A percentile compares a stretch with the other conserved stretches of the same genome.
Evolutionary conservation across 176 grass and related monocot species (phyloP).

Genomic region (Panicum miliaceum): DNA sequence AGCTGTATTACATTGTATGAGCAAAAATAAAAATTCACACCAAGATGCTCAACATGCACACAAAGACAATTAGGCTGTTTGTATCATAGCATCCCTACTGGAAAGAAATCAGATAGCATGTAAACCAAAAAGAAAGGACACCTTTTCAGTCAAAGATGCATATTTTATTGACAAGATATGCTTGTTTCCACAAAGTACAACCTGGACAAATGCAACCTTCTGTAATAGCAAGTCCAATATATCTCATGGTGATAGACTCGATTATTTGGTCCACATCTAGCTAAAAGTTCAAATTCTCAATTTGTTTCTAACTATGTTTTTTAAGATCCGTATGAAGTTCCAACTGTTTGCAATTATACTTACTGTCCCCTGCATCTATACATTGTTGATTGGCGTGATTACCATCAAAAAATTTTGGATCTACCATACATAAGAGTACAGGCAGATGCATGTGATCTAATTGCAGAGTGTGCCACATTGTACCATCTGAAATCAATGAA

Average conservation of each 20-base stretch:
- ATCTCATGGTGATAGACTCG: not conserved
- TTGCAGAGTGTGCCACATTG: not conserved
- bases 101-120: slow-evolving; percentile 22
- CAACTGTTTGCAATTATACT: not conserved
- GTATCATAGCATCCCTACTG: not conserved
- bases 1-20: slow-evolving; percentile 11
- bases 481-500: not conserved
- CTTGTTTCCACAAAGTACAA: not conserved
- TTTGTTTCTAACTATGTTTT: not conserved
- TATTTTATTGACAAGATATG: slow-evolving; percentile 16
- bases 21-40: not conserved
- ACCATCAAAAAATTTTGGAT: too few species aligned
- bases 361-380: not conserved
- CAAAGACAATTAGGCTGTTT: not conserved
- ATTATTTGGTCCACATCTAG: not conserved
- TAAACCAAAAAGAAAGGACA: not conserved
- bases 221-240: not conserved
- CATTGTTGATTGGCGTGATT: not conserved
- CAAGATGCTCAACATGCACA: slow-evolving; percentile 20
- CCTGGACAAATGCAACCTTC: not conserved
- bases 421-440: not conserved
- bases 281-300: not conserved
- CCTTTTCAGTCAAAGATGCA: not conserved
- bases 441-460: not conserved
- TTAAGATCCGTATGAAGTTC: not conserved